Base-by-base conservation (phyloP, 2,329 filamentous ascomycete species). In the Nemania bipapillata region DNA sequence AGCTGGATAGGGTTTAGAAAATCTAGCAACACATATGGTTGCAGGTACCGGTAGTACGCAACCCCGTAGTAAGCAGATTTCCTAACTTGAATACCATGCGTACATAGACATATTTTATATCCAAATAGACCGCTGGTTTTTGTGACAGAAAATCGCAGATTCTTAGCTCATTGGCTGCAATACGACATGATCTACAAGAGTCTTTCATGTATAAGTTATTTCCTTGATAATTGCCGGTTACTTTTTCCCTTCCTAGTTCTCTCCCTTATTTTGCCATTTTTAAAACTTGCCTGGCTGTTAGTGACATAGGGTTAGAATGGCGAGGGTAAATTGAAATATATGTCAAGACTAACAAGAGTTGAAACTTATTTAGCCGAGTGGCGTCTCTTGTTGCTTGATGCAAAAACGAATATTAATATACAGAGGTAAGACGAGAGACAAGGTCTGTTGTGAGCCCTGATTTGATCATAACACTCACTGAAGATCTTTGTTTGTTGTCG, bases 51-150 rank as follows among this genome's bases (percentile, higher is more conserved):
- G 22, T 20, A 20, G 9, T 47, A 12, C 22, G 1, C 24, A 30
- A n/a, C 17, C 30, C 11, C 47, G 32, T 52, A 55, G 56, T 55
- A 60, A 54, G 55, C 56, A 60, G 22, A 28, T 22, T 50, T 1
- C 22, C 47, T 26, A 28, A 4, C 20, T 22, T 24, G 4, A n/a
- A 26, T 26, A 50, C 3, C 22, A 32, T 32, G 9, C 30, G 4
- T 32, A 32, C 30, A 4, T 32, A 32, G 4, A 32, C 9, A 32
- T 4, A 32, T 32, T 32, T 32, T 32, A 32, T 50, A 26, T 50
- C 22, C 22, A 24, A n/a, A 2, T 49, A 50, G 20, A 9, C 47
- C 22, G 47, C 22, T 28, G 8, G 47, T 26, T 50, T 28, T 17
- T 9, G 15, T 28, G 5, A 9, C 9, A 11, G 22, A 50, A 15